Conservation (phyloP, 2,329 filamentous ascomycete genomes). For the Fusarium sp. region DNA sequence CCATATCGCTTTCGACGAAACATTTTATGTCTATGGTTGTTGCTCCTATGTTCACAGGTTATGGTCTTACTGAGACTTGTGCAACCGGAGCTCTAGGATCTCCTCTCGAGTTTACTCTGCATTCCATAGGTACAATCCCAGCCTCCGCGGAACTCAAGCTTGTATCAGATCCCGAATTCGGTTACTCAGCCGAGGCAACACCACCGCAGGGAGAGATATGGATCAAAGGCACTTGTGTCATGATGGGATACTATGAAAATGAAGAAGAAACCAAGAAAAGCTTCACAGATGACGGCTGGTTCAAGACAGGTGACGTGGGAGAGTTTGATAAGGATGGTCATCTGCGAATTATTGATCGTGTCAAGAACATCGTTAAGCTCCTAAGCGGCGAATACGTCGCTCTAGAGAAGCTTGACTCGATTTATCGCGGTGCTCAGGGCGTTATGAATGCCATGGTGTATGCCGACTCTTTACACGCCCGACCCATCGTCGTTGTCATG, state of each 20-base stretch:
- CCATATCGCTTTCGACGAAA: slow-evolving; percentile 87
- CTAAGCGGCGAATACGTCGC: slow-evolving; percentile 96
- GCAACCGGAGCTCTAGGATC: slow-evolving; percentile 83
- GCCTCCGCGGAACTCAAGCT: slow-evolving; percentile 87
- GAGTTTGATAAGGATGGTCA: slow-evolving; percentile 85
- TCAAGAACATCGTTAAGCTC: slow-evolving; percentile 98
- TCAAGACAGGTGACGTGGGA: slow-evolving; percentile 95
- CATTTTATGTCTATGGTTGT: slow-evolving; percentile 91
- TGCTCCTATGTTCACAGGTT: slow-evolving; percentile 92
- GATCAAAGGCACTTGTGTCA: slow-evolving; percentile 81
- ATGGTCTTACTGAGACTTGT: slow-evolving; percentile 92
- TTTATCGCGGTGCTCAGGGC: slow-evolving; percentile 81
- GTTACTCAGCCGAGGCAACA: slow-evolving; percentile 78
- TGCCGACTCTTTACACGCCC: slow-evolving; percentile 76
- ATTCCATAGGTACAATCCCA: slow-evolving; percentile 80
- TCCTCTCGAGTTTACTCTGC: slow-evolving; percentile 83
- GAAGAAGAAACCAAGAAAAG: slow-evolving; percentile 83
- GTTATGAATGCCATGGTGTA: slow-evolving; percentile 90
- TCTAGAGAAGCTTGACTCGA: slow-evolving; percentile 92
- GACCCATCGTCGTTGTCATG: slow-evolving; percentile 83
- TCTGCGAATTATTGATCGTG: slow-evolving; percentile 87
- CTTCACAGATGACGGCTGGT: slow-evolving; percentile 88
- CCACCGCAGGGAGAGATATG: slow-evolving; percentile 92
- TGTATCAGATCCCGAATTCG: slow-evolving; percentile 86
- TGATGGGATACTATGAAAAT: slow-evolving; percentile 83